A percentile compares a stretch with the other conserved stretches of the same genome.
Evolutionary conservation across 768 basidiomycete genomes (phyloP).

Genomic region (Hortiboletus flavorubellus): DNA sequence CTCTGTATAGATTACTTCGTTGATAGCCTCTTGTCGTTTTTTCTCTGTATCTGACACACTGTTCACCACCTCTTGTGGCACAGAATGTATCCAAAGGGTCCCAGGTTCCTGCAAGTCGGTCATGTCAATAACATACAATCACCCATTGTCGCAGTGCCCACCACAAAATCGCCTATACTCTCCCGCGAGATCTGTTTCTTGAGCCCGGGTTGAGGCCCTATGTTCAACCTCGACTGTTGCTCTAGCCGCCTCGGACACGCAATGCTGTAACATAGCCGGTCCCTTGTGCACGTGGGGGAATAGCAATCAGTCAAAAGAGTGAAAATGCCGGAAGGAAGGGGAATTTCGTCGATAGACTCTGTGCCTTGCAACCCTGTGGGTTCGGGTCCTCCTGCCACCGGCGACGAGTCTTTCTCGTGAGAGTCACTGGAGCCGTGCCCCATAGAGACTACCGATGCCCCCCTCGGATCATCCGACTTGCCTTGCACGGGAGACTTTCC

Average conservation of each 20-base stretch:
- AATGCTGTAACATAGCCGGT: constrained; percentile 95
- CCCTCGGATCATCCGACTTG: constrained; percentile 19
- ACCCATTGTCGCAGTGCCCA: constrained; percentile 29
- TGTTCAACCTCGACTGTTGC: constrained; percentile 90
- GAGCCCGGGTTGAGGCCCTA: constrained; percentile 89
- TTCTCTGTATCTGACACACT: constrained; percentile 92
- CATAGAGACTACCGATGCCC: constrained; percentile 23
- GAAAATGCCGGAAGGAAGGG: constrained; percentile 90
- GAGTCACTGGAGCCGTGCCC: constrained; percentile 36
- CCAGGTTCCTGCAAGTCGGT: constrained; percentile 61
- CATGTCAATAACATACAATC: constrained; percentile 5
- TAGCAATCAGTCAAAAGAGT: constrained; percentile 97
- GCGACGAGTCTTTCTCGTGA: constrained; percentile 34
- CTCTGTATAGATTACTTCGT: constrained; percentile 92
- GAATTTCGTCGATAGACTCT: constrained; percentile 54
- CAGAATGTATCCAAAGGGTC: constrained; percentile 93
- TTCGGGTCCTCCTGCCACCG: constrained; percentile 19
- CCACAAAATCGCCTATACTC: constrained; percentile 76
- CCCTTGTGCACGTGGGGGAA: constrained; percentile 93
- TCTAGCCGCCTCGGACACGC: constrained; percentile 92
- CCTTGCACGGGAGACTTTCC: constrained; percentile 26
- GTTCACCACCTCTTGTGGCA: constrained; percentile 90
- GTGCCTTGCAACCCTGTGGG: constrained; percentile 37
- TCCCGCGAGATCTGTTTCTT: constrained; percentile 81
- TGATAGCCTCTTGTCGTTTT: constrained; percentile 96